Percentiles rank a stretch among this genome's conserved stretches.
These are phyloP conservation scores for Leishmania major DNA, from an alignment of 208 protist genomes.

Conservation along the genomic window DNA sequence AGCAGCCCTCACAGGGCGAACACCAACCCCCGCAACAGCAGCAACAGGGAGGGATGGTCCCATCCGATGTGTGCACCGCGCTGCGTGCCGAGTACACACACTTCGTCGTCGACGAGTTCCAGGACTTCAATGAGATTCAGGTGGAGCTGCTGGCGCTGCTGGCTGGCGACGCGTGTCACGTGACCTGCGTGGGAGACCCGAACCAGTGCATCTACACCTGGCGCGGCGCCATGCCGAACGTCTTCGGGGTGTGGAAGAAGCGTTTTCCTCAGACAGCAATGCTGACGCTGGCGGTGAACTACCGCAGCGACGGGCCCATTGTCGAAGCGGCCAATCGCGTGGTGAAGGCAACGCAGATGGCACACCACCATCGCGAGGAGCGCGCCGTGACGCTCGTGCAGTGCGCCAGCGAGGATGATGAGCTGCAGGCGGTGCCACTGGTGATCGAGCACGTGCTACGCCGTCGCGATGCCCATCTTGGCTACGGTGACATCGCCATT, in stretches of 20 bases:
- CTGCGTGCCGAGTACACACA: slow-evolving; percentile 72
- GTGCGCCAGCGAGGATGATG: slow-evolving; percentile 42
- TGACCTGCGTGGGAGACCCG: slow-evolving; percentile 89
- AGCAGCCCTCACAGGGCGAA: neutral
- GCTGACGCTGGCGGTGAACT: slow-evolving; percentile 72
- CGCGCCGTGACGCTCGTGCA: slow-evolving; percentile 37
- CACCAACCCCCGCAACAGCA: neutral
- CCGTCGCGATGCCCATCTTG: slow-evolving; percentile 32
- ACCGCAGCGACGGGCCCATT: slow-evolving; percentile 78
- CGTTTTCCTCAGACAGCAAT: slow-evolving; percentile 70
- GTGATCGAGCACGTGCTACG: slow-evolving; percentile 56
- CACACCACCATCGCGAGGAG: slow-evolving; percentile 46
- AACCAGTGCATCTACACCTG: slow-evolving; percentile 92
- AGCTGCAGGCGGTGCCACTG: slow-evolving; percentile 42
- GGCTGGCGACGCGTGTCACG: slow-evolving; percentile 76
- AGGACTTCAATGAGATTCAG: slow-evolving; percentile 90
- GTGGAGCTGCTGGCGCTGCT: slow-evolving; percentile 82
- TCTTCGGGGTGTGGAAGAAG: slow-evolving; percentile 68
- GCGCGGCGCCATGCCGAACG: slow-evolving; percentile 74
- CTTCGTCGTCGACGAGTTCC: slow-evolving; percentile 91
- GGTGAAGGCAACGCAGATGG: slow-evolving; percentile 44
- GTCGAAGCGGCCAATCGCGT: slow-evolving; percentile 66
- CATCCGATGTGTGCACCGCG: slow-evolving; percentile 37
- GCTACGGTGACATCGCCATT: slow-evolving; percentile 78
- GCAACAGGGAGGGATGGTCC: slow-evolving; percentile 3